Evolutionary conservation across 805 yeast genomes (phyloP).

Genomic region (Dipodascus albidus): DNA sequence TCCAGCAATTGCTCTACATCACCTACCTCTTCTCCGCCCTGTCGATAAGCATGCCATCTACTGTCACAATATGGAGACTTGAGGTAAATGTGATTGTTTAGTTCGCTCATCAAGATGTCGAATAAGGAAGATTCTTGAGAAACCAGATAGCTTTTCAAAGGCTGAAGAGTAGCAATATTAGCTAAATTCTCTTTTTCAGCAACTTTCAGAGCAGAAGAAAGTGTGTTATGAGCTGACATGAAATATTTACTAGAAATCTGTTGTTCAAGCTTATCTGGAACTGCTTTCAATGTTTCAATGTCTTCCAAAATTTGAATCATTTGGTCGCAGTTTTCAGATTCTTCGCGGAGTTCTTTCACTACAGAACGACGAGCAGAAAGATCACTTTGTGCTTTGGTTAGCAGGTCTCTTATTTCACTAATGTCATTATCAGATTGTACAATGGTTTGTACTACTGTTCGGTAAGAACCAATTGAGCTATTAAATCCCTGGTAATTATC

Average conservation of each 20-base stretch:
- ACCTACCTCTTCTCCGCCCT: constrained; percentile 11
- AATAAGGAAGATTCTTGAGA: constrained; percentile 38
- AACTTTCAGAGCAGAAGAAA: constrained; percentile 32
- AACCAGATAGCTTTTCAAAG: constrained; percentile 21
- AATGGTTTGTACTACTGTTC: constrained; percentile 52
- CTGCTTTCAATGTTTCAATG: constrained; percentile 45
- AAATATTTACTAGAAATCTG: constrained; percentile 61
- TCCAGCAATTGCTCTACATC: constrained; percentile 16
- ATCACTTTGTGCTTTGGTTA: constrained; percentile 38
- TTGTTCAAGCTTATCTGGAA: constrained; percentile 55
- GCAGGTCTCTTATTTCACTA: constrained; percentile 34
- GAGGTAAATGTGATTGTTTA: constrained; percentile 57
- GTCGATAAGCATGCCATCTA: constrained; percentile 20
- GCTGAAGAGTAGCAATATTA: constrained; percentile 22
- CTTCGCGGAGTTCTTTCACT: constrained; percentile 52
- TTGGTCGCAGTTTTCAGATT: constrained; percentile 50
- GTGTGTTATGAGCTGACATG: constrained; percentile 47
- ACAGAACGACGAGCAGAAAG: constrained; percentile 43
- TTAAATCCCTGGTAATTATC: constrained; percentile 67
- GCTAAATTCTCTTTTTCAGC: constrained; percentile 23
- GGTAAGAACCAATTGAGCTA: constrained; percentile 75
- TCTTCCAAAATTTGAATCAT: constrained; percentile 60
- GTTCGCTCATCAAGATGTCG: constrained; percentile 66
- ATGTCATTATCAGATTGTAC: constrained; percentile 55
- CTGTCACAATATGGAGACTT: constrained; percentile 30